Evolutionary conservation across 2,329 filamentous ascomycete genomes (phyloP).

Genomic region (Xylariaceae sp.): DNA sequence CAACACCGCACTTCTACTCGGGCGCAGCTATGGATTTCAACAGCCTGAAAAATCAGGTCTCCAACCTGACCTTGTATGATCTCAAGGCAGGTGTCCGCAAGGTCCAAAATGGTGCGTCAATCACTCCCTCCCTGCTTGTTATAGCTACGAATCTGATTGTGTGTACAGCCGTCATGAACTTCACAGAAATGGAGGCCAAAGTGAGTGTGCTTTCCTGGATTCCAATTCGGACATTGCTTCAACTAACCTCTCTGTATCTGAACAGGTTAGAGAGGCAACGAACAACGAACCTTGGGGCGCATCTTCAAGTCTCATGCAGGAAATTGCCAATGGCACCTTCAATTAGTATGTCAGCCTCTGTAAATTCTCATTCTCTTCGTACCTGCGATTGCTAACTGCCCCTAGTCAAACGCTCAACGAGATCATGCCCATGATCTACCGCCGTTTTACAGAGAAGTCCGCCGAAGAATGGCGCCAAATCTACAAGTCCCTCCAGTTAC

Average conservation of each 20-base stretch:
- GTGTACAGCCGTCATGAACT: conserved; percentile 90
- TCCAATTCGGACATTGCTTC: neutral
- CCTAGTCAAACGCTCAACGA: conserved; percentile 90
- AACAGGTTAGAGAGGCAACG: conserved; percentile 88
- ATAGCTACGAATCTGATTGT: conserved; percentile 10
- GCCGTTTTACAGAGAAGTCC: conserved; percentile 95
- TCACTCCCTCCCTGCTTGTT: neutral
- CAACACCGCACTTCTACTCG: conserved; percentile 5
- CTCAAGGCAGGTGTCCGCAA: conserved; percentile 92
- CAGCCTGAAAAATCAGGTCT: conserved; percentile 79
- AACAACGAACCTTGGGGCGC: conserved; percentile 98
- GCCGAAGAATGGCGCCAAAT: conserved; percentile 99
- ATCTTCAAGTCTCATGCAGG: conserved; percentile 83
- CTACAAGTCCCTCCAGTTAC: conserved; percentile 94
- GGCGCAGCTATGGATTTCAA: conserved; percentile 70
- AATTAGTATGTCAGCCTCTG: conserved; percentile 71
- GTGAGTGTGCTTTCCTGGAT: conserved; percentile 31
- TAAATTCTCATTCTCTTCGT: too few relatives aligned
- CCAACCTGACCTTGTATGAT: conserved; percentile 91
- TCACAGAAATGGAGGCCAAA: conserved; percentile 85
- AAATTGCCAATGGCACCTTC: conserved; percentile 96
- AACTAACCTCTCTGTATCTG: conserved; percentile 8
- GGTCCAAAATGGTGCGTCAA: conserved; percentile 79
- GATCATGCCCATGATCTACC: conserved; percentile 99
- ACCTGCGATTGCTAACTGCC: conserved; percentile 4